phyloP scores from a whole-genome alignment of 495 filamentous ascomycete species.

The Penicillium arizonense region DNA sequence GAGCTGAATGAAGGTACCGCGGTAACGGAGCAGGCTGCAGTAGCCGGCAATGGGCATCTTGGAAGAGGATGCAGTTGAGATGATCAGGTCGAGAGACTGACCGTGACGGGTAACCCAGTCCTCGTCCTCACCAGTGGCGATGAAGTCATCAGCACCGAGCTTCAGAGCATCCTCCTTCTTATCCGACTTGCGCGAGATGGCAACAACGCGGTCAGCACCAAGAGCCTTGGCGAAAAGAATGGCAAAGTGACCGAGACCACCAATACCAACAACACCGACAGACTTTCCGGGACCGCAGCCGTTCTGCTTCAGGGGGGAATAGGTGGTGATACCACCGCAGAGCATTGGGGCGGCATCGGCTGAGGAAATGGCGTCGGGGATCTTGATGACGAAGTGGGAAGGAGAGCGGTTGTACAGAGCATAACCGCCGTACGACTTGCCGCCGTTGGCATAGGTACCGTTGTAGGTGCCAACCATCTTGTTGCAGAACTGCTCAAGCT shows the following conservation, averaged over 20 bases:
- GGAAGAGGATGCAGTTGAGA: conserved; percentile 71
- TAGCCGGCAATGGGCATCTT: conserved; percentile 79
- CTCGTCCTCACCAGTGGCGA: conserved; percentile 77
- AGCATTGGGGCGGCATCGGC: conserved; percentile 79
- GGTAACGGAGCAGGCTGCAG: conserved; percentile 60
- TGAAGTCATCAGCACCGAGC: conserved; percentile 61
- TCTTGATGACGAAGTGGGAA: conserved; percentile 73
- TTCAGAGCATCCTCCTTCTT: conserved; percentile 73
- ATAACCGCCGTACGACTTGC: conserved; percentile 68
- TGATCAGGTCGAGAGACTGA: conserved; percentile 70
- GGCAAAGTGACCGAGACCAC: conserved; percentile 75
- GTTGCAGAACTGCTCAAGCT: conserved; percentile 65
- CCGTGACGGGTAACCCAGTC: conserved; percentile 67
- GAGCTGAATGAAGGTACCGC: conserved; percentile 79
- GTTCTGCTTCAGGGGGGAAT: conserved; percentile 68
- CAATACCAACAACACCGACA: conserved; percentile 81
- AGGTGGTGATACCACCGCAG: conserved; percentile 80
- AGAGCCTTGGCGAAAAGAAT: conserved; percentile 63
- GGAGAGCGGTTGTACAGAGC: conserved; percentile 70
- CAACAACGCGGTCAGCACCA: conserved; percentile 75
- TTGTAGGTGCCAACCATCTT: conserved; percentile 51
- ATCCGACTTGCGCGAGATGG: conserved; percentile 64
- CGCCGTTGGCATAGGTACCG: conserved; percentile 45
- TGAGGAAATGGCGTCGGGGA: conserved; percentile 61
- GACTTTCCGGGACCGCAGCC: conserved; percentile 76